Percentiles rank a stretch among this genome's conserved stretches.
Evolutionary conservation across 495 filamentous ascomycete genomes (phyloP).

Genomic region (Penicillium chermesinum): DNA sequence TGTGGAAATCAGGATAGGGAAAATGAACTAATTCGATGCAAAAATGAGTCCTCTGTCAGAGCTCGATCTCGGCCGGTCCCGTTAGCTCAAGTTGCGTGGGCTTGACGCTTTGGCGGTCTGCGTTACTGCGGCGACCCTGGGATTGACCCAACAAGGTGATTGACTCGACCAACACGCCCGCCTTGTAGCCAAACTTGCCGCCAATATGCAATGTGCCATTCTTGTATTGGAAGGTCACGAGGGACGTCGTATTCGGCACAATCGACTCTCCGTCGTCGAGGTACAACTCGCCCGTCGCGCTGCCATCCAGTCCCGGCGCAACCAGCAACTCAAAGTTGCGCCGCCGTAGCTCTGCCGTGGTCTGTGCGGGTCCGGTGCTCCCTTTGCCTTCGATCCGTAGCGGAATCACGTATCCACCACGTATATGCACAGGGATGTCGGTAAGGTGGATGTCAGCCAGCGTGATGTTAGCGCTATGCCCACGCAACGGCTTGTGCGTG

Average conservation of each 20-base stretch:
- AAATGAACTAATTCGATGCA: too few relatives aligned
- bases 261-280: slow-evolving; percentile 59
- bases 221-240: slow-evolving; percentile 51
- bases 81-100: slow-evolving; percentile 23
- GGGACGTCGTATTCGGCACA: slow-evolving; percentile 41
- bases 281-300: slow-evolving; percentile 51
- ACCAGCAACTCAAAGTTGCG: slow-evolving; percentile 67
- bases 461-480: slow-evolving; percentile 48
- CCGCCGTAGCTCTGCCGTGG: slow-evolving; percentile 62
- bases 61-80: slow-evolving; percentile 9
- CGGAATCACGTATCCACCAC: slow-evolving; percentile 66
- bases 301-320: slow-evolving; percentile 49
- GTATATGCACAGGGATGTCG: slow-evolving; percentile 68
- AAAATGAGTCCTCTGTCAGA: background rate
- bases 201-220: slow-evolving; percentile 44
- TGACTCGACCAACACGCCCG: slow-evolving; percentile 37
- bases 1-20: too few relatives aligned
- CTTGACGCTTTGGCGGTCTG: slow-evolving; percentile 15
- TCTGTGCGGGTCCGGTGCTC: slow-evolving; percentile 51
- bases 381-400: slow-evolving; percentile 44
- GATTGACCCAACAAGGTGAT: slow-evolving; percentile 51
- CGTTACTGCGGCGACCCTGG: slow-evolving; percentile 1
- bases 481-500: slow-evolving; percentile 53
- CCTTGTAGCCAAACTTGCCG: slow-evolving; percentile 49
- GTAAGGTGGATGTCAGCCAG: slow-evolving; percentile 53